Evolutionary conservation across 768 basidiomycete genomes (phyloP).

Genomic region (Termitomyces sp.): DNA sequence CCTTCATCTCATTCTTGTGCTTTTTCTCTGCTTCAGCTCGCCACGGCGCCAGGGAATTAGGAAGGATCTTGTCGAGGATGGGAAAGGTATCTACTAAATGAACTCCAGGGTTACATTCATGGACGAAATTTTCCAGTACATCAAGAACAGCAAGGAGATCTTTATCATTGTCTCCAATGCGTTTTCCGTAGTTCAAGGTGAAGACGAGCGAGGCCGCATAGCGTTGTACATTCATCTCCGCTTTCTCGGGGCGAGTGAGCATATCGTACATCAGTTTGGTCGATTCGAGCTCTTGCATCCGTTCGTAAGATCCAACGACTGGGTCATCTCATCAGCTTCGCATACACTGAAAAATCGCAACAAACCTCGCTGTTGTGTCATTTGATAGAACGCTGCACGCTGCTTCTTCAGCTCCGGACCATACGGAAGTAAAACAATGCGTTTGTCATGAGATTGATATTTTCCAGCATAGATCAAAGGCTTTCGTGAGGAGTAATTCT

Average conservation of each 20-base stretch:
- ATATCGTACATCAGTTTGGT: conserved; percentile 8
- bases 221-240: conserved; percentile 6
- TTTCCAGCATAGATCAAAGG: no score
- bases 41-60: conserved; percentile 9
- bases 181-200: conserved; percentile 18
- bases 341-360: no score
- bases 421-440: conserved; percentile 6
- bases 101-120: conserved; percentile 15
- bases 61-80: conserved; percentile 7
- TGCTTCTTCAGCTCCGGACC: conserved; percentile 9
- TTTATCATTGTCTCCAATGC: conserved; percentile 16
- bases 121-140: conserved; percentile 18
- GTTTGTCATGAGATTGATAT: no score
- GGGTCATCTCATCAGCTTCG: neutral
- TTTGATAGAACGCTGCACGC: conserved; percentile 8
- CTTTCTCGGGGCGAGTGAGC: conserved; percentile 1
- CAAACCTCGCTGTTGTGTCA: conserved; percentile 7
- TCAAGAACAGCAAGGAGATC: conserved; percentile 17
- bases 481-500: conserved; percentile 10
- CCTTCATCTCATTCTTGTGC: conserved; percentile 9
- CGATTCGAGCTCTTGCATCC: no score
- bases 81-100: conserved; percentile 12
- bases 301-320: no score
- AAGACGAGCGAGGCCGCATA: conserved; percentile 16
- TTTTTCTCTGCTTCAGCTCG: no score